A percentile compares a stretch with the other conserved stretches of the same genome.
Evolutionary conservation across 352 stramenopile genomes (phyloP).

Genomic region (Pythium aristosporum): DNA sequence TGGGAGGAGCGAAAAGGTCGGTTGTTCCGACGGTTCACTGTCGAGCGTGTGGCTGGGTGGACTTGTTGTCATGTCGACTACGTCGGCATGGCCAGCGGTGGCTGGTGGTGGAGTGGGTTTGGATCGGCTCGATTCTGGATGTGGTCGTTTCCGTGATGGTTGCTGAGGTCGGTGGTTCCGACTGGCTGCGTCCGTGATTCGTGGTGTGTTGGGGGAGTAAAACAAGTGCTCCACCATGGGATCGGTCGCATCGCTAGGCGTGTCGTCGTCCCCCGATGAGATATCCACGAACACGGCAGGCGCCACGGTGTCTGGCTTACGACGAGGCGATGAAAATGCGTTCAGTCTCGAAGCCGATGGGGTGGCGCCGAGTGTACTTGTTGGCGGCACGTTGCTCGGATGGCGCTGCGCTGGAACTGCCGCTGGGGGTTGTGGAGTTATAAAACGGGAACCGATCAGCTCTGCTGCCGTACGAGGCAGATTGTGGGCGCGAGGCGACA

Average conservation of each 20-base stretch:
- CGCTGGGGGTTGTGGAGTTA: background rate
- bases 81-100: conserved; percentile 4
- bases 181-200: conserved; percentile 7
- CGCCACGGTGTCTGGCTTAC: conserved; percentile 4
- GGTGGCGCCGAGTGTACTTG: too few species aligned
- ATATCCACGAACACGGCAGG: conserved; percentile 52
- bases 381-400: background rate
- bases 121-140: conserved; percentile 20
- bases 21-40: background rate
- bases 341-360: background rate
- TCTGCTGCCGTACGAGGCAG: conserved; percentile 12
- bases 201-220: conserved; percentile 72
- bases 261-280: conserved; percentile 60
- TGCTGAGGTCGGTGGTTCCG: background rate
- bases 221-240: conserved; percentile 73
- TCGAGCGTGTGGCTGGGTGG: background rate
- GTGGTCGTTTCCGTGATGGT: conserved; percentile 35
- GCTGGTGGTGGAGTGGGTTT: conserved; percentile 20
- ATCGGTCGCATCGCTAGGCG: conserved; percentile 66
- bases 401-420: background rate
- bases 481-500: background rate
- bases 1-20: conserved; percentile 16
- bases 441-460: background rate
- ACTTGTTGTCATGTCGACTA: conserved; percentile 35
- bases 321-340: conserved; percentile 10